Evolutionary conservation across 2,329 filamentous ascomycete genomes (phyloP), one percentile per base, ranked within the genome.

Genomic region (Nemania serpens): DNA sequence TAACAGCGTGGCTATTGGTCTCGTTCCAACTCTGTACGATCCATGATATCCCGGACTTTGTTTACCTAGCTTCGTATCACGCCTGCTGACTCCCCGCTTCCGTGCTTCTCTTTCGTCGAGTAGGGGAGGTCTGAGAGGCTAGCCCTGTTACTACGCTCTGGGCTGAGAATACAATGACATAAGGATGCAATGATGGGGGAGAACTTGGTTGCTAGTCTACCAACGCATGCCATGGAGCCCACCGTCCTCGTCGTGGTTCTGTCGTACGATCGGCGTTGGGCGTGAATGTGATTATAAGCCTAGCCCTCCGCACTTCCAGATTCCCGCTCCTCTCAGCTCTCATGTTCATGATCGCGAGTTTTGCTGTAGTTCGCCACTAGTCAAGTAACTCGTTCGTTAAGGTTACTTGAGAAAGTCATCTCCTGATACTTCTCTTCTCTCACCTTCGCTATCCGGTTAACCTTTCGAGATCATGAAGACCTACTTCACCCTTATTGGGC

Each of bases 331-430:
- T 46, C 25, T 18, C 41, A 47, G 5, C 46, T 50, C 46, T 22
- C 20, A 54, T 36, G 41, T 22, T 36, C 12, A 29, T 33, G 37
- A 41, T n/a, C 18, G 36, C 34, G 45, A 52, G 46, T 41, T 36
- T 42, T 29, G 39, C 17, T 41, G 48, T 39, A 34, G 41, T 52
- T 15, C 39, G 9, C 18, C 47, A 33, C 37, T 36, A 29, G 54
- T 53, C 45, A 58, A 70, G 71, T 72, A 66, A 68, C 69, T 70
- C 71, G 55, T 70, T 73, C 71, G 71, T 64, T 73, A 71, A 72
- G 68, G 68, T 73, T 71, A 66, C 71, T 70, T 70, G 25, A 47
- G 51, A 41, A 50, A 12, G 29, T 52, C 43, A 66, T 61, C 62
- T 58, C 63, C 58, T 66, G 41, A 47, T 48, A 37, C 45, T 57